Conservation (phyloP, 495 filamentous ascomycete genomes). For the Wilcoxina mikolae region DNA sequence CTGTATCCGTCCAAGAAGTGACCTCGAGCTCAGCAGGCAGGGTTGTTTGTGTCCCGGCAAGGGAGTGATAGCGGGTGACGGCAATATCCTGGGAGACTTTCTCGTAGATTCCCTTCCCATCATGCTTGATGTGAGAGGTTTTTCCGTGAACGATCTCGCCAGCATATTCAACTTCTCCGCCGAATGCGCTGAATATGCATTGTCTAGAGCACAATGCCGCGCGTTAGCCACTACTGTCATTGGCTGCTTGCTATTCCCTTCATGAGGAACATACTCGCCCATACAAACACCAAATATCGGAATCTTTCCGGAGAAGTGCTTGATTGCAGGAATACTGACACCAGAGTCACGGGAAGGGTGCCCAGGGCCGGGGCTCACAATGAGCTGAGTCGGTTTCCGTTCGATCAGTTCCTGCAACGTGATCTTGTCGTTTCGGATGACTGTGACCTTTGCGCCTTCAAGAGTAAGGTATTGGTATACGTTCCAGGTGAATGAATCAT, state of each 20-base stretch:
- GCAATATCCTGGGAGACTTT: conserved; percentile 60
- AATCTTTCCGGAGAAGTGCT: conserved; percentile 87
- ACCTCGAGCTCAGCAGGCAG: conserved; percentile 79
- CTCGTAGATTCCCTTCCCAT: conserved; percentile 73
- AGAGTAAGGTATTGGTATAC: conserved; percentile 95
- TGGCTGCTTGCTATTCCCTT: too few species aligned
- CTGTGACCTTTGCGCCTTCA: conserved; percentile 77
- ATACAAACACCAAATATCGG: conserved; percentile 97
- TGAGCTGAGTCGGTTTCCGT: conserved; percentile 77
- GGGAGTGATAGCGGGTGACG: conserved; percentile 90
- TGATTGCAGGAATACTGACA: conserved; percentile 78
- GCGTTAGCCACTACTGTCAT: conserved; percentile 4
- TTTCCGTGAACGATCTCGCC: conserved; percentile 97
- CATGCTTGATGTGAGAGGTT: conserved; percentile 78
- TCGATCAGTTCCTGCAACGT: conserved; percentile 66
- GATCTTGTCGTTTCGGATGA: conserved; percentile 85
- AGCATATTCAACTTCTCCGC: conserved; percentile 78
- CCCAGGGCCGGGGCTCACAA: conserved; percentile 87
- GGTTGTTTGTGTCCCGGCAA: conserved; percentile 82
- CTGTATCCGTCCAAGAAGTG: conserved; percentile 71
- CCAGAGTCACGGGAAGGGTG: conserved; percentile 83
- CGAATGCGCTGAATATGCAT: conserved; percentile 86
- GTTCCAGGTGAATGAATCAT: conserved; percentile 98
- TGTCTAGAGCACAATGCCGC: conserved; percentile 47
- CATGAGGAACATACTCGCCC: conserved; percentile 56